Conservation (phyloP, 1,284 basidiomycete genomes). For the Cerioporus squamosus region DNA sequence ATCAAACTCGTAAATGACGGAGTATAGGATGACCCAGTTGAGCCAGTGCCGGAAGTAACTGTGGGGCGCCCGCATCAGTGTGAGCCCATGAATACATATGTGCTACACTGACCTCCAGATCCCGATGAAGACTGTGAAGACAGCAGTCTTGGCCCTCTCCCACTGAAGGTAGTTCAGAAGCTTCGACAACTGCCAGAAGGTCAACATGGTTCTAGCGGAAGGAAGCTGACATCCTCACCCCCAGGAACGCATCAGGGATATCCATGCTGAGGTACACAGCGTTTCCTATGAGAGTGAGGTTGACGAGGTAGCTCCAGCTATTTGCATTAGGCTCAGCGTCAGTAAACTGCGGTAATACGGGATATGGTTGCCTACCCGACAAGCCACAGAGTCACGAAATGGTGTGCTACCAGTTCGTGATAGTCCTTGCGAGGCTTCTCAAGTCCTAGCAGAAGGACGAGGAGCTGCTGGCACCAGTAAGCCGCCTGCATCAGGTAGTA, state of each 20-base stretch:
- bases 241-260: slow-evolving; percentile 89
- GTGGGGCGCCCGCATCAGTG: slow-evolving; percentile 8
- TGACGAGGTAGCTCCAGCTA: slow-evolving; percentile 88
- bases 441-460: slow-evolving; percentile 83
- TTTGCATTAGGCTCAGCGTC: not conserved
- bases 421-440: slow-evolving; percentile 97
- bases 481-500: slow-evolving; percentile 92
- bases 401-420: slow-evolving; percentile 84
- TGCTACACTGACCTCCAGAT: slow-evolving; percentile 78
- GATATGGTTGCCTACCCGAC: slow-evolving; percentile 62
- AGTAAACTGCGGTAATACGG: not conserved
- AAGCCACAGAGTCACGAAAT: slow-evolving; percentile 95
- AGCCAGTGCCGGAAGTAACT: slow-evolving; percentile 97
- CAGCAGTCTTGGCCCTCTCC: slow-evolving; percentile 63
- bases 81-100: not conserved
- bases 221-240: slow-evolving; percentile 45
- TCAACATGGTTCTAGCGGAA: not conserved
- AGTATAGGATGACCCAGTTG: slow-evolving; percentile 87
- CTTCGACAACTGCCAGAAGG: slow-evolving; percentile 47
- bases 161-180: slow-evolving; percentile 84
- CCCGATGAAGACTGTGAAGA: slow-evolving; percentile 72
- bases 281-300: slow-evolving; percentile 89
- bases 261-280: slow-evolving; percentile 98
- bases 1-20: slow-evolving; percentile 86
- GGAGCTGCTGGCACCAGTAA: slow-evolving; percentile 95